phyloP scores from a whole-genome alignment of 169 alveolate species.

The Cryptosporidium tyzzeri region DNA sequence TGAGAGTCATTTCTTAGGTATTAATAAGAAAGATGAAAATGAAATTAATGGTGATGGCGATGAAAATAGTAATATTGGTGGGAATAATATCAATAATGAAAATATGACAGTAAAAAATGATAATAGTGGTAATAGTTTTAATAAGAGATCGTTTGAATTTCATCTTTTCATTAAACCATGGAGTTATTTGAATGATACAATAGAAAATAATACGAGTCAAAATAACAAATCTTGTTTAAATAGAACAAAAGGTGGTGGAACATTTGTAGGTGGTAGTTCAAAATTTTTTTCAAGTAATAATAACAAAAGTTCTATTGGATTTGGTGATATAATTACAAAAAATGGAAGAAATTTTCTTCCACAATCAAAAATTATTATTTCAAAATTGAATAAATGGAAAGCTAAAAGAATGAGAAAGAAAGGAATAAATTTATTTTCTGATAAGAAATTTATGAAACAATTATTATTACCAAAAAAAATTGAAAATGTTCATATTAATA shows the following conservation, averaged over 20 bases:
- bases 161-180: constrained; percentile 18
- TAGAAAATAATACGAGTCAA: not conserved
- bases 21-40: not conserved
- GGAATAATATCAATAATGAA: not conserved
- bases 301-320: not conserved
- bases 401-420: not conserved
- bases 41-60: not conserved
- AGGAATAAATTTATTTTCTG: constrained; percentile 7
- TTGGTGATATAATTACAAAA: not conserved
- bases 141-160: constrained; percentile 20
- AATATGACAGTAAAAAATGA: not conserved
- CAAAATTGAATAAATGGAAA: not conserved
- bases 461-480: constrained; percentile 29
- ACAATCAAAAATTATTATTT: not conserved
- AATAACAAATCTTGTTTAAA: not conserved
- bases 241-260: not conserved
- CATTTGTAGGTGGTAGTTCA: not conserved
- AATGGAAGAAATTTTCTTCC: not conserved
- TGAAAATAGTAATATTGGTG: not conserved
- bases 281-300: not conserved
- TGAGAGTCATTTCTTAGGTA: constrained; percentile 33
- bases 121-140: not conserved
- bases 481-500: constrained; percentile 26
- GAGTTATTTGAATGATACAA: not conserved
- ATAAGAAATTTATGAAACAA: constrained; percentile 38